Percentiles rank a stretch among this genome's conserved stretches.
phyloP scores from a whole-genome alignment of 345 rosid genomes.

The Eucalyptus decipiens region DNA sequence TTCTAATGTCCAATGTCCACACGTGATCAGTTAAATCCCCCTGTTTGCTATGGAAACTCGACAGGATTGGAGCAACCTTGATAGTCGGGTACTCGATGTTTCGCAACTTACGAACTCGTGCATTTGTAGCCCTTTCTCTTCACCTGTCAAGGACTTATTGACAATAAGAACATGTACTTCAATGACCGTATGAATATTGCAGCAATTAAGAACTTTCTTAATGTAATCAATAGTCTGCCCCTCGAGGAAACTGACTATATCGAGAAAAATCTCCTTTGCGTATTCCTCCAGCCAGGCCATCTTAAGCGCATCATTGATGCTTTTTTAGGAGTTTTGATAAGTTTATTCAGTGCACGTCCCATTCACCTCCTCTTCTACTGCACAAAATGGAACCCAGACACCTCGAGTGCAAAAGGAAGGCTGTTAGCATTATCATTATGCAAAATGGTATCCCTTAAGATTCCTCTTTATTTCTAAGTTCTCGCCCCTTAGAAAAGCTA shows the following conservation, averaged over 20 bases:
- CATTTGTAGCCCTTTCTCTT: neutral
- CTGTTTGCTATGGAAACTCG: neutral
- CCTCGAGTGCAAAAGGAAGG: neutral
- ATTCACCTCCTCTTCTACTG: neutral
- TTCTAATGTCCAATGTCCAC: neutral
- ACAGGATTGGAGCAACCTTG: neutral
- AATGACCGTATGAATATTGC: neutral
- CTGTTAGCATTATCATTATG: neutral
- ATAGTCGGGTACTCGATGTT: neutral
- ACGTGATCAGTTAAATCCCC: neutral
- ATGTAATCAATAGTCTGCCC: neutral
- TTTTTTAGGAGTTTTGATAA: neutral
- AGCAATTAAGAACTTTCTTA: neutral
- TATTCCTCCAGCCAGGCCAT: neutral
- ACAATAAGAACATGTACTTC: neutral
- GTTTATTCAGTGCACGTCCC: neutral
- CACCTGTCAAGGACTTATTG: neutral
- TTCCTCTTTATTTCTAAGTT: neutral
- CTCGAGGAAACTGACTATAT: neutral
- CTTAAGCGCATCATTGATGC: neutral
- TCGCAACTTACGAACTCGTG: neutral
- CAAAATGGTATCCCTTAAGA: neutral
- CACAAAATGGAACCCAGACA: neutral
- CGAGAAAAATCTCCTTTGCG: neutral
- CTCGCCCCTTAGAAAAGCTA: neutral